Conservation (phyloP, 148 eudicot species). For the Silene uniflora region DNA sequence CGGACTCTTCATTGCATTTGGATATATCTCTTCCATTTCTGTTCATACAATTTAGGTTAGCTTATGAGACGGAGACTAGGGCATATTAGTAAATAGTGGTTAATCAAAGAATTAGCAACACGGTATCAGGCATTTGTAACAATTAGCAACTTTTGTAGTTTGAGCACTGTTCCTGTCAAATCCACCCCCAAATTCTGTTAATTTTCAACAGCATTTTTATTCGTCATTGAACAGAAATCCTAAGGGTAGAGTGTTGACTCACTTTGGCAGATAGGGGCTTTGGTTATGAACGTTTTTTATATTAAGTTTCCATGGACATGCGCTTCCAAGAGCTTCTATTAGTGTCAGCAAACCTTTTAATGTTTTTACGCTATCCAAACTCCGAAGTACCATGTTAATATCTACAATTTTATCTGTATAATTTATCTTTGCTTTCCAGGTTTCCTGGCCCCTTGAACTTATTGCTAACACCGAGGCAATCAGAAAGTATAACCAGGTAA, state of each 20-base stretch:
- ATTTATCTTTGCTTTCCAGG: conserved; percentile 39
- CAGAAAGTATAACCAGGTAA: conserved; percentile 92
- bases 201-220: not conserved
- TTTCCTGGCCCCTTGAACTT: conserved; percentile 95
- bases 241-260: conserved; percentile 2
- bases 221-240: not conserved
- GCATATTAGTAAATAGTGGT: not conserved
- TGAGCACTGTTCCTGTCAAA: not conserved
- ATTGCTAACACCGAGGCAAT: conserved; percentile 81
- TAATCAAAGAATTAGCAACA: not conserved
- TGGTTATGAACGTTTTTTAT: not conserved
- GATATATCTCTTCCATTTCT: not conserved
- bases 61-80: not conserved
- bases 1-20: not conserved
- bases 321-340: not conserved
- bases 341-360: not conserved
- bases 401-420: not conserved
- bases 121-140: not conserved
- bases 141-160: not conserved
- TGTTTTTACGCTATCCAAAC: not conserved
- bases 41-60: not conserved
- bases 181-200: not conserved
- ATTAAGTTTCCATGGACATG: conserved; percentile 1
- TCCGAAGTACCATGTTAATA: not conserved
- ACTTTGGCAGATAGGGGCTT: not conserved